phyloP scores from a whole-genome alignment of 179 eudicot species.

The Silene vulgaris region DNA sequence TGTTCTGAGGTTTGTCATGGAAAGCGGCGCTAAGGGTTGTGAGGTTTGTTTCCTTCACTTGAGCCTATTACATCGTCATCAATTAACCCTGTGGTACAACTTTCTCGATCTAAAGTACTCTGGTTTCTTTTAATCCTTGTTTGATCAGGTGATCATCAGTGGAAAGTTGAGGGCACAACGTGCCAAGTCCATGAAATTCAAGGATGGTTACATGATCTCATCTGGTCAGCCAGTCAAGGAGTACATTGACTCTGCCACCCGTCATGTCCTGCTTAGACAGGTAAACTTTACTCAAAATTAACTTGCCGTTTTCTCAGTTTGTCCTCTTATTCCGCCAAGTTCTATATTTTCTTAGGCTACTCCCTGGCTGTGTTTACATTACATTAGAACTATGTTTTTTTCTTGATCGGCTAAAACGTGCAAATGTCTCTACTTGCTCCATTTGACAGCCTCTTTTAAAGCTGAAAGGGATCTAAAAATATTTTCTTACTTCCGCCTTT shows the following conservation, averaged over 20 bases:
- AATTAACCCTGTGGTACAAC: too few relatives aligned
- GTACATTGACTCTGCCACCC: conserved; percentile 73
- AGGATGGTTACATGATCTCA: conserved; percentile 90
- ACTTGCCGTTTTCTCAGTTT: too few relatives aligned
- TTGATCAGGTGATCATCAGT: conserved; percentile 67
- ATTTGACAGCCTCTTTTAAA: too few relatives aligned
- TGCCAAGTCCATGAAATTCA: conserved; percentile 87
- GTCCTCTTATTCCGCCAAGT: too few relatives aligned
- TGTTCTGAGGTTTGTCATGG: conserved; percentile 76
- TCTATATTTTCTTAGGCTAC: too few relatives aligned
- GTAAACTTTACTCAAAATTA: neutral
- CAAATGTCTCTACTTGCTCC: too few relatives aligned
- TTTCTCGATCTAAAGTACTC: neutral
- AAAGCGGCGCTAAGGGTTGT: conserved; percentile 83
- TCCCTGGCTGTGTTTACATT: neutral
- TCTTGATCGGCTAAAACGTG: too few relatives aligned
- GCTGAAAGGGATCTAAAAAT: too few relatives aligned
- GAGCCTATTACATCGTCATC: neutral
- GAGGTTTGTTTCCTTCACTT: conserved; percentile 35
- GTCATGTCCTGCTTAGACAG: conserved; percentile 83
- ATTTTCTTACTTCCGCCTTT: too few relatives aligned
- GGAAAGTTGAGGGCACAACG: conserved; percentile 84
- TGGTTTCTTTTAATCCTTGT: neutral
- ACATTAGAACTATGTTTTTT: neutral
- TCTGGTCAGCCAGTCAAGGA: conserved; percentile 85